A percentile compares a stretch with the other conserved stretches of the same genome.
Evolutionary conservation across 1,284 basidiomycete species (phyloP).

Genomic region (Singerocomus inundabilis): DNA sequence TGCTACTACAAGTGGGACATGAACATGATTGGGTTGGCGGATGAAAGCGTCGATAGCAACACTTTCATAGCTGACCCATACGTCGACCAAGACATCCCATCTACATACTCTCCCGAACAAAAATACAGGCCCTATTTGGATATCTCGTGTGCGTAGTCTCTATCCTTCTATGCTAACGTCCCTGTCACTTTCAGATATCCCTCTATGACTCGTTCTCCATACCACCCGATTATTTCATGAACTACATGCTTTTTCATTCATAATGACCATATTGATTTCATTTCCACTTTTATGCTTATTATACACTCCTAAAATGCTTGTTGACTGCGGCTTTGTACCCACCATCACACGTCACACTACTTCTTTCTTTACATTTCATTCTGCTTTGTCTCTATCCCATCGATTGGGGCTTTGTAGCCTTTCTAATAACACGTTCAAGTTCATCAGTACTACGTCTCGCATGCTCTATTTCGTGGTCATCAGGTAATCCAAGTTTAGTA

Average conservation of each 20-base stretch:
- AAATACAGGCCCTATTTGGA: neutral
- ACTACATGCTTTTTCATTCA: neutral
- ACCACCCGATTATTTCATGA: neutral
- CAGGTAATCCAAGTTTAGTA: conserved; percentile 1
- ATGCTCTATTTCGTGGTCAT: conserved; percentile 2
- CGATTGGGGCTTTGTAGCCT: conserved; percentile 14
- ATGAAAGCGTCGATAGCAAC: conserved; percentile 3
- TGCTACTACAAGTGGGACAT: conserved; percentile 24
- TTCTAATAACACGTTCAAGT: conserved; percentile 1
- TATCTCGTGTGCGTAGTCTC: conserved; percentile 10
- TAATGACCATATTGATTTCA: neutral
- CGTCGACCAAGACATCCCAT: neutral
- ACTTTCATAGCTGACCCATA: no score
- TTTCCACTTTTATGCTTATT: neutral
- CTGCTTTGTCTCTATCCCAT: conserved; percentile 1
- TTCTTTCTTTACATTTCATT: no score
- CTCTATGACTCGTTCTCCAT: neutral
- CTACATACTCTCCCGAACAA: neutral
- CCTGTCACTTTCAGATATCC: neutral
- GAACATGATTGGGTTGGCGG: conserved; percentile 16
- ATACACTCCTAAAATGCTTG: conserved; percentile 5
- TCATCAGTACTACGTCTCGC: conserved; percentile 8
- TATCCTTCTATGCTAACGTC: conserved; percentile 5
- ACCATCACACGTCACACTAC: neutral
- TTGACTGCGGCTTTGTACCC: conserved; percentile 18